Percentiles rank a stretch among this genome's conserved stretches.
Conservation (phyloP, 805 yeast species). For the Metschnikowia anglica region DNA sequence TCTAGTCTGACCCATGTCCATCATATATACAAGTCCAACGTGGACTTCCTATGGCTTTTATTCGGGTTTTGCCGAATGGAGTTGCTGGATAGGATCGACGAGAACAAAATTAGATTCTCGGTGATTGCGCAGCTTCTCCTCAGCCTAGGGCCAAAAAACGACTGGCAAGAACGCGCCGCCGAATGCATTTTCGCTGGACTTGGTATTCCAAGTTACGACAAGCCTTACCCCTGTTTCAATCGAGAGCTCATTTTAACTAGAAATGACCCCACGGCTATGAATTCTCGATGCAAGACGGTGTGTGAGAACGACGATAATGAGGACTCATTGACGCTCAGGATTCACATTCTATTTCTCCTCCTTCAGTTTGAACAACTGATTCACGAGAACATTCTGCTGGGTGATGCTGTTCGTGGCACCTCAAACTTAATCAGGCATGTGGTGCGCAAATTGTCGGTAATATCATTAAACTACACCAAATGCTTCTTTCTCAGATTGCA, state of each 20-base stretch:
- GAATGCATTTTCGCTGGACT: conserved; percentile 33
- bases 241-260: conserved; percentile 27
- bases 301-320: conserved; percentile 24
- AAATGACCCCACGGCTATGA: conserved; percentile 20
- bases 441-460: not conserved
- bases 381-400: too few relatives aligned
- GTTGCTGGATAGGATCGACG: conserved; percentile 2
- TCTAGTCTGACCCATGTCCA: conserved; percentile 24
- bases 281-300: conserved; percentile 12
- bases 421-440: conserved; percentile 1
- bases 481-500: conserved; percentile 2
- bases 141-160: conserved; percentile 23
- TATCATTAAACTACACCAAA: conserved; percentile 6
- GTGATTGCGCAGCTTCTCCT: conserved; percentile 18
- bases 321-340: conserved; percentile 31
- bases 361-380: conserved; percentile 5
- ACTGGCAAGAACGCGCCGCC: conserved; percentile 33
- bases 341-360: conserved; percentile 8
- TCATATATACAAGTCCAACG: conserved; percentile 26
- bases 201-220: conserved; percentile 15
- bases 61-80: conserved; percentile 22
- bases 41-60: conserved; percentile 20
- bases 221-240: conserved; percentile 27
- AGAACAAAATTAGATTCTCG: not conserved
- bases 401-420: too few relatives aligned